Percentiles rank a stretch among this genome's conserved stretches.
phyloP scores from a whole-genome alignment of 78 protist species.

The Dictyostelium brefeldianum region DNA sequence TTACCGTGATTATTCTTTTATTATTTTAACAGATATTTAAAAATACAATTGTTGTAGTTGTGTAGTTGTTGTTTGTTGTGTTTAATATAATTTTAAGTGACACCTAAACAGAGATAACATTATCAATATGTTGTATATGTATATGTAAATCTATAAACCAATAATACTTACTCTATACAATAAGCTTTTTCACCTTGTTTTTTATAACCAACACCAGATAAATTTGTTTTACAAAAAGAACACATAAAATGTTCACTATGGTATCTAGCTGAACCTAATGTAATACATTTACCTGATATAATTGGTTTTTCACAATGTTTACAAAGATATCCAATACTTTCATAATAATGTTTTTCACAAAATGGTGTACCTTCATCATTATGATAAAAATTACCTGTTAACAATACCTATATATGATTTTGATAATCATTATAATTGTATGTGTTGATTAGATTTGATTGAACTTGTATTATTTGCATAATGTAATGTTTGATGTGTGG shows the following conservation, averaged over 20 bases:
- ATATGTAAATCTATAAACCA: too few relatives aligned
- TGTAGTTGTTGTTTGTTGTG: neutral
- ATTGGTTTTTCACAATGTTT: slow-evolving; percentile 82
- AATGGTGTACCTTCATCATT: slow-evolving; percentile 56
- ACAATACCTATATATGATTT: neutral
- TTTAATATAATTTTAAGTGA: slow-evolving; percentile 33
- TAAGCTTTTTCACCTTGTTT: slow-evolving; percentile 56
- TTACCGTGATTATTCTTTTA: neutral
- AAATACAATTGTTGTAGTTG: neutral
- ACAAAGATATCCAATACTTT: slow-evolving; percentile 57
- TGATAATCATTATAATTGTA: neutral
- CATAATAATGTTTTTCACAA: slow-evolving; percentile 80
- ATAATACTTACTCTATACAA: slow-evolving; percentile 7
- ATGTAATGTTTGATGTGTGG: neutral
- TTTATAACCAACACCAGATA: slow-evolving; percentile 69
- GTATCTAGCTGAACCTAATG: slow-evolving; percentile 32
- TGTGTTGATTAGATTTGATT: neutral
- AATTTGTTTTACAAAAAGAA: slow-evolving; percentile 50
- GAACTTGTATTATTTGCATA: neutral
- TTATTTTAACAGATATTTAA: neutral
- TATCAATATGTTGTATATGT: too few relatives aligned
- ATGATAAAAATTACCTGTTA: slow-evolving; percentile 55
- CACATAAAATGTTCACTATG: slow-evolving; percentile 80
- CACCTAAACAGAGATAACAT: neutral
- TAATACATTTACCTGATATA: slow-evolving; percentile 71